Percentiles rank a stretch among this genome's conserved stretches.
Conservation (phyloP, 306 rosid genomes). For the Quercus ilex region DNA sequence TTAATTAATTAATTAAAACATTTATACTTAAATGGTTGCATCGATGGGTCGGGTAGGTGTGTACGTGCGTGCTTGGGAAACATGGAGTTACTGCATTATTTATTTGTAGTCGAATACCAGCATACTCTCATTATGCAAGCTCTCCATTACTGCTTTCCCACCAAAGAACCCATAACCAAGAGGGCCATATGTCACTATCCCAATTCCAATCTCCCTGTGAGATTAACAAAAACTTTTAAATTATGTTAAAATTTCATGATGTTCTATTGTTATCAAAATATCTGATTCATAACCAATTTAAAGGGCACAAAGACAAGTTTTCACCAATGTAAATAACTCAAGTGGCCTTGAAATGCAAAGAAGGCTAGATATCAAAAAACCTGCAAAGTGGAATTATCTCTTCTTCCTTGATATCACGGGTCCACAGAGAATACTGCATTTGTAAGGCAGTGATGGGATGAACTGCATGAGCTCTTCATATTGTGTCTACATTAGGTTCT, state of each 20-base stretch:
- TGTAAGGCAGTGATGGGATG: conserved; percentile 76
- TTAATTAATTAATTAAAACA: too few relatives aligned
- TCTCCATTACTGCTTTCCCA: conserved; percentile 57
- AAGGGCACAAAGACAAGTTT: not conserved
- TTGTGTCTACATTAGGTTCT: conserved; percentile 52
- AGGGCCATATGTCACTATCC: conserved; percentile 65
- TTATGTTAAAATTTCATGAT: not conserved
- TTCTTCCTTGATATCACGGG: conserved; percentile 51
- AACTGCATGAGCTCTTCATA: conserved; percentile 59
- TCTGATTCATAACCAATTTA: not conserved
- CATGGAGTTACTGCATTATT: not conserved
- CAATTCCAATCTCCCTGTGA: conserved; percentile 67
- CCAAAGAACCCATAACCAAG: conserved; percentile 71
- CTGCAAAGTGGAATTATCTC: conserved; percentile 65
- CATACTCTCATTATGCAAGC: conserved; percentile 48
- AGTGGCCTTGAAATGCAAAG: not conserved
- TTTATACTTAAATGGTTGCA: too few relatives aligned
- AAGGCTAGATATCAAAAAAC: conserved; percentile 17
- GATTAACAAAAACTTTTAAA: not conserved
- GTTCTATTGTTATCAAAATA: not conserved
- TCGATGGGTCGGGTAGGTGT: too few relatives aligned
- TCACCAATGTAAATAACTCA: not conserved
- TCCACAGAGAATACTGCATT: conserved; percentile 73
- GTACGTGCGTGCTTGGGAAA: not conserved
- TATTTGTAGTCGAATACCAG: conserved; percentile 33